phyloP scores from a whole-genome alignment of 179 eudicot species.

The Nepenthes alata region DNA sequence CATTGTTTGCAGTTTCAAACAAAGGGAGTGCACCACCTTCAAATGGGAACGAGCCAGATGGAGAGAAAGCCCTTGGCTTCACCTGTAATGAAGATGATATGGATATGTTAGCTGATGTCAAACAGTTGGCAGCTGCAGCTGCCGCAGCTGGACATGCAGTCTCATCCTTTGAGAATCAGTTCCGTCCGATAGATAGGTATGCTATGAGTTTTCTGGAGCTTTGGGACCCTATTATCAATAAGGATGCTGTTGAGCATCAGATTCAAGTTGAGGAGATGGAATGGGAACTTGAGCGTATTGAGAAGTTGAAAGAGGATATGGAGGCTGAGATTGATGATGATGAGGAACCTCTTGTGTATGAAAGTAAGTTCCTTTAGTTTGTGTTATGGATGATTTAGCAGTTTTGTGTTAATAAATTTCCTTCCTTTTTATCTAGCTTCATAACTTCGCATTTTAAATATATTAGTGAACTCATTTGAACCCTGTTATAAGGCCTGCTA shows the following conservation, averaged over 20 bases:
- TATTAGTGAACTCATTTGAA: too few species aligned
- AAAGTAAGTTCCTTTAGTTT: constrained; percentile 51
- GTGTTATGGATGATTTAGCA: not conserved
- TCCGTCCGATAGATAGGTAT: constrained; percentile 95
- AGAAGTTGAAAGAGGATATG: constrained; percentile 95
- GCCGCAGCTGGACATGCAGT: constrained; percentile 90
- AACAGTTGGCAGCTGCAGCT: constrained; percentile 98
- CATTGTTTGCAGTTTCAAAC: constrained; percentile 27
- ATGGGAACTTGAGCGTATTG: constrained; percentile 95
- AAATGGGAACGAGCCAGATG: constrained; percentile 30
- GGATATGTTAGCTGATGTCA: constrained; percentile 98
- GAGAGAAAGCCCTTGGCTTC: constrained; percentile 44
- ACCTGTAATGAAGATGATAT: constrained; percentile 72
- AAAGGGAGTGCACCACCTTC: constrained; percentile 20
- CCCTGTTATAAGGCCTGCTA: too few species aligned
- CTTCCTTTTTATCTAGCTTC: too few species aligned
- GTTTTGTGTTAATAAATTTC: too few species aligned
- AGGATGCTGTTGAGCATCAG: constrained; percentile 45
- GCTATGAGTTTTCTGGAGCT: constrained; percentile 84
- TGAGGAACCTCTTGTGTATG: constrained; percentile 95
- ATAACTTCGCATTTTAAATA: too few species aligned
- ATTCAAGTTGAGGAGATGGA: constrained; percentile 66
- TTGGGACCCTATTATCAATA: constrained; percentile 92
- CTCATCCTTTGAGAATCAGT: constrained; percentile 73
- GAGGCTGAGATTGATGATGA: constrained; percentile 98